These are phyloP conservation scores for Westerdykella sp. DNA, from an alignment of 2,329 filamentous ascomycete genomes.

Conservation along the genomic window DNA sequence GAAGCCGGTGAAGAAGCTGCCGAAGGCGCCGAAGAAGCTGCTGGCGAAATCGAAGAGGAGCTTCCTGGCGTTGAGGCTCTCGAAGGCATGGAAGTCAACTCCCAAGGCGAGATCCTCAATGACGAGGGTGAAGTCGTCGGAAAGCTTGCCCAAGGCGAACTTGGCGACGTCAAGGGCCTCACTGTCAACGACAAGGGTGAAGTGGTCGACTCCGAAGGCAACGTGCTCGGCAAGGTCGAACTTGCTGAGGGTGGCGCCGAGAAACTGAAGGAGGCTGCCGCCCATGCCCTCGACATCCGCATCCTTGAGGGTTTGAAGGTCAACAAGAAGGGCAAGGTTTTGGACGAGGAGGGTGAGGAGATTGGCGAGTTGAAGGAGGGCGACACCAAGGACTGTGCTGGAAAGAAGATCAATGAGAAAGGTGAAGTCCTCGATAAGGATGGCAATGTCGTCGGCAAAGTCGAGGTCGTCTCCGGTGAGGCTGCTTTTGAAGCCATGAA, in stretches of 20 bases:
- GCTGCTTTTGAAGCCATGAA: slow-evolving; percentile 47
- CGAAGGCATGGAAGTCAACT: slow-evolving; percentile 47
- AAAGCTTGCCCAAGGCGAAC: slow-evolving; percentile 43
- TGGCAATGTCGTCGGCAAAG: slow-evolving; percentile 46
- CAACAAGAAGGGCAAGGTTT: slow-evolving; percentile 53
- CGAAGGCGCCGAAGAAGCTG: slow-evolving; percentile 20
- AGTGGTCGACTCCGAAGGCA: slow-evolving; percentile 46
- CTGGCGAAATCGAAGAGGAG: slow-evolving; percentile 42
- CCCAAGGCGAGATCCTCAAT: slow-evolving; percentile 45
- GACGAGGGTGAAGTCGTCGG: slow-evolving; percentile 46
- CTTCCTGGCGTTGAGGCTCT: slow-evolving; percentile 48
- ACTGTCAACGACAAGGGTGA: slow-evolving; percentile 48
- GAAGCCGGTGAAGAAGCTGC: slow-evolving; percentile 23
- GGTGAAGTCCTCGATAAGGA: slow-evolving; percentile 48
- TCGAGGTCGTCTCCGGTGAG: slow-evolving; percentile 45
- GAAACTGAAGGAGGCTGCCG: slow-evolving; percentile 39
- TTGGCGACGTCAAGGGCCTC: slow-evolving; percentile 44
- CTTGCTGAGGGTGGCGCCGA: slow-evolving; percentile 46
- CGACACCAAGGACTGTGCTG: slow-evolving; percentile 39
- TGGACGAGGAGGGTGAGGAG: slow-evolving; percentile 47
- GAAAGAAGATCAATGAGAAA: slow-evolving; percentile 47
- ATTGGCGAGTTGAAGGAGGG: slow-evolving; percentile 47
- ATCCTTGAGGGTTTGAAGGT: slow-evolving; percentile 50
- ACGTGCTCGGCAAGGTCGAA: slow-evolving; percentile 47
- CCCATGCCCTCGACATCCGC: slow-evolving; percentile 40